Evolutionary conservation across 2,329 filamentous ascomycete genomes (phyloP).

Genomic region (Colletotrichum orbiculare): DNA sequence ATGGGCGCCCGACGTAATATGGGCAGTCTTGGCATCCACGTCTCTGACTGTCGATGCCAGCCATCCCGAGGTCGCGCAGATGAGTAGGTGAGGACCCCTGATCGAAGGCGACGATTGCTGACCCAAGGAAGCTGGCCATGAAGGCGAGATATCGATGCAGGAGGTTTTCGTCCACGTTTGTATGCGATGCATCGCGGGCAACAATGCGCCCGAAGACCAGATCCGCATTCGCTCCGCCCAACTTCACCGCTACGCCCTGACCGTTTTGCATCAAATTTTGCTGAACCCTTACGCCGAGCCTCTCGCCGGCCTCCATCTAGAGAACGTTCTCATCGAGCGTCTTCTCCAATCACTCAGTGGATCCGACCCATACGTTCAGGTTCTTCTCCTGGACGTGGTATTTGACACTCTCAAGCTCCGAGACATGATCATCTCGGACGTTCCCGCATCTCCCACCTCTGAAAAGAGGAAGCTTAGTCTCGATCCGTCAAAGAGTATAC

Average conservation of each 20-base stretch:
- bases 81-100: slow-evolving; percentile 58
- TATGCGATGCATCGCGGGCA: slow-evolving; percentile 68
- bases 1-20: slow-evolving; percentile 75
- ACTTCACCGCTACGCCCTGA: slow-evolving; percentile 77
- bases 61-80: slow-evolving; percentile 54
- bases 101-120: slow-evolving; percentile 30
- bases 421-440: slow-evolving; percentile 53
- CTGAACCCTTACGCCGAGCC: slow-evolving; percentile 69
- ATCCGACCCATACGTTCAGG: slow-evolving; percentile 78
- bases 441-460: slow-evolving; percentile 55
- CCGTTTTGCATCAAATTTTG: slow-evolving; percentile 76
- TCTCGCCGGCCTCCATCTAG: slow-evolving; percentile 73
- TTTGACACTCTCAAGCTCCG: slow-evolving; percentile 78
- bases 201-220: slow-evolving; percentile 49
- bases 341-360: slow-evolving; percentile 70
- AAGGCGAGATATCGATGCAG: slow-evolving; percentile 70
- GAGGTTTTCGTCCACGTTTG: slow-evolving; percentile 76
- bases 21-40: slow-evolving; percentile 76
- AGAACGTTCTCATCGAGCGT: slow-evolving; percentile 76
- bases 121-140: slow-evolving; percentile 57
- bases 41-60: slow-evolving; percentile 60
- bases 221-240: slow-evolving; percentile 67
- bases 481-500: slow-evolving; percentile 54
- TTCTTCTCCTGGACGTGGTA: slow-evolving; percentile 81
- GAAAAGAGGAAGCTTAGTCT: slow-evolving; percentile 58